Base-by-base conservation (phyloP, 257 asterid species). In the Lycium ferocissimum region DNA sequence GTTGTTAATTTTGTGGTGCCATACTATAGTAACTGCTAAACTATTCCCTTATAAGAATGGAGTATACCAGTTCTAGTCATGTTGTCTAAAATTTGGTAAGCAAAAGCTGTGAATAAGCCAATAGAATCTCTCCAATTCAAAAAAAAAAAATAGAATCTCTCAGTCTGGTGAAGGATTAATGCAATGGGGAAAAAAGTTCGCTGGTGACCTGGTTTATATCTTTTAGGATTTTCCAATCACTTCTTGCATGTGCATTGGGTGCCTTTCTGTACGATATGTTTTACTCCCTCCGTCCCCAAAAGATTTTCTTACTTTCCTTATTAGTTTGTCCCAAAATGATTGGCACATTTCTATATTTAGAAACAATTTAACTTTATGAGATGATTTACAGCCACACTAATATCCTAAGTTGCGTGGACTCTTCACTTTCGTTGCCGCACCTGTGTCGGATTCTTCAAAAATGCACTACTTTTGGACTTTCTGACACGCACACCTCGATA, bases 21-120 rank as follows among this genome's bases (percentile, higher is more conserved):
- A 26, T 53, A 53, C 65, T 33, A 53, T 53, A 26, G 82, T 51
- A 51, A 26, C 81, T 51, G 63, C 45, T 51, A 76, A 76, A 49
- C 20, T 51, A 75, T 76, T 75, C 63, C 65, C 51, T 76, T 76
- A 76, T 26, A 51, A 76, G 47, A 76, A 2, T 26, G 82, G 22
- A 76, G 13, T 22, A 75, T 22, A 75, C 49, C 63, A 75, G 12
- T 76, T 54, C 63, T 26, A 14, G 65, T 14, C 82, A 4, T 54
- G 22, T 33, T 78, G 49, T 78, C 49, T 33, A 78, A 53, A 53
- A 3, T 78, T 53, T 26, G 65, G 53, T 78, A 53, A 78, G 13
- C 2, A 5, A 53, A 53, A 53, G 20, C 65, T 14, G 62, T 26
- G 65, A 53, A 15, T 26, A 53, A 78, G 8, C 65, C 5, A 18